Conservation (phyloP, 2,329 filamentous ascomycete genomes). For the Coniochaeta sp. region DNA sequence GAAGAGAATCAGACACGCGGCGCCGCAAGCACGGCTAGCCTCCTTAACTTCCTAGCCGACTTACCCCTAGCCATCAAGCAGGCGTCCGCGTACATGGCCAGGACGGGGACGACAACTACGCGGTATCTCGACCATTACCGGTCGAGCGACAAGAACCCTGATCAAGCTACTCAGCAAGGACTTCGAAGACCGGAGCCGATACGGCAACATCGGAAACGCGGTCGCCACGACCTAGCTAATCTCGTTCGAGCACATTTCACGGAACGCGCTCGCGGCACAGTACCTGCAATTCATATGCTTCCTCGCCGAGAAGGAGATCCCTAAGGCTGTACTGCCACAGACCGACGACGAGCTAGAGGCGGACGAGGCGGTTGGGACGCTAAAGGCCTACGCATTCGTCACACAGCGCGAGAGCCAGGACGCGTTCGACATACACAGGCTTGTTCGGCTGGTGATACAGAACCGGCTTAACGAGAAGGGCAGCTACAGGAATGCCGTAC, state of each 20-base stretch:
- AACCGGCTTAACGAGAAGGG: constrained; percentile 18
- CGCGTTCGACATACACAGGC: constrained; percentile 22
- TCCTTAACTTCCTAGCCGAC: constrained; percentile 22
- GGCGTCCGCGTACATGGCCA: constrained; percentile 27
- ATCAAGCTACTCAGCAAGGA: constrained; percentile 19
- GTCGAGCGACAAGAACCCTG: constrained; percentile 13
- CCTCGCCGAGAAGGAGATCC: constrained; percentile 21
- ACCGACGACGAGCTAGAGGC: constrained; percentile 4
- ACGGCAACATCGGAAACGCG: constrained; percentile 17
- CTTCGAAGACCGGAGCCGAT: constrained; percentile 22
- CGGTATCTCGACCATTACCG: constrained; percentile 19
- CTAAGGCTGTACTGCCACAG: constrained; percentile 15
- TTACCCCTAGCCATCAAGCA: constrained; percentile 29
- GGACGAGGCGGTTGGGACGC: constrained; percentile 17
- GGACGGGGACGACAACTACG: constrained; percentile 13
- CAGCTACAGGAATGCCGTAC: background rate
- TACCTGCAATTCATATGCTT: constrained; percentile 23
- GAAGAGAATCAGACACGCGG: constrained; percentile 13
- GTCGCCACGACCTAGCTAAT: constrained; percentile 26
- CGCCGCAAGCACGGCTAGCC: constrained; percentile 7
- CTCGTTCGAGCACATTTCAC: constrained; percentile 23
- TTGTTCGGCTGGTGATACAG: constrained; percentile 21
- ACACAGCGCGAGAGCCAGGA: constrained; percentile 10
- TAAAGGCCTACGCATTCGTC: constrained; percentile 24
- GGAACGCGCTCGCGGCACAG: constrained; percentile 16